phyloP scores from a whole-genome alignment of 257 asterid genomes.

The Verbena officinalis region DNA sequence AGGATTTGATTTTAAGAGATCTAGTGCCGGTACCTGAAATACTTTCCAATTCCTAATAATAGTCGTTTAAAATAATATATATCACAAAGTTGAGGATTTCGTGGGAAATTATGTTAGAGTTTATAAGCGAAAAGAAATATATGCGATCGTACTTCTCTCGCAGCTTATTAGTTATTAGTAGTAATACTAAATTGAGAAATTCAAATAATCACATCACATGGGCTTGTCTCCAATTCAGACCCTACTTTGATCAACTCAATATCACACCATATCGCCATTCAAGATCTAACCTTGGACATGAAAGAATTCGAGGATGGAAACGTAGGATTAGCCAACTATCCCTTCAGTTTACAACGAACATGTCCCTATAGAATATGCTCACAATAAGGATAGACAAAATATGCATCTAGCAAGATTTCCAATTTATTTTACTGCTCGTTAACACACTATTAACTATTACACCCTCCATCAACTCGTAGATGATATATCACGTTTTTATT shows the following conservation, averaged over 20 bases:
- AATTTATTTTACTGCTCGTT: constrained; percentile 16
- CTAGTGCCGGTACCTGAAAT: no score
- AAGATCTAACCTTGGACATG: neutral
- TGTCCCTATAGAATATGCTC: neutral
- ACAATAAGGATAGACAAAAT: constrained; percentile 17
- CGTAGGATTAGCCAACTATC: no score
- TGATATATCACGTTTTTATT: constrained; percentile 21
- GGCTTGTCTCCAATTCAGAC: constrained; percentile 4
- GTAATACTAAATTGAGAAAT: neutral
- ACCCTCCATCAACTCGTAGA: constrained; percentile 14
- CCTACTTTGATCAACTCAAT: neutral
- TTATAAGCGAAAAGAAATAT: neutral
- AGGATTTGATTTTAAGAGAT: no score
- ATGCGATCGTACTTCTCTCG: neutral
- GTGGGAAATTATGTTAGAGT: no score
- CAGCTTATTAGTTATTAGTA: neutral
- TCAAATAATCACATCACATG: constrained; percentile 10
- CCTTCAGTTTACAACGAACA: neutral
- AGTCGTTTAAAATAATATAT: no score
- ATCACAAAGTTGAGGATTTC: no score
- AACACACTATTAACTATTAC: constrained; percentile 19
- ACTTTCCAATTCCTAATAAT: no score
- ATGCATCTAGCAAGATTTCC: constrained; percentile 4
- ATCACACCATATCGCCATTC: neutral
- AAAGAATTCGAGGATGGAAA: neutral